Conservation (phyloP, 306 rosid species). For the Medicago ruthenica region DNA sequence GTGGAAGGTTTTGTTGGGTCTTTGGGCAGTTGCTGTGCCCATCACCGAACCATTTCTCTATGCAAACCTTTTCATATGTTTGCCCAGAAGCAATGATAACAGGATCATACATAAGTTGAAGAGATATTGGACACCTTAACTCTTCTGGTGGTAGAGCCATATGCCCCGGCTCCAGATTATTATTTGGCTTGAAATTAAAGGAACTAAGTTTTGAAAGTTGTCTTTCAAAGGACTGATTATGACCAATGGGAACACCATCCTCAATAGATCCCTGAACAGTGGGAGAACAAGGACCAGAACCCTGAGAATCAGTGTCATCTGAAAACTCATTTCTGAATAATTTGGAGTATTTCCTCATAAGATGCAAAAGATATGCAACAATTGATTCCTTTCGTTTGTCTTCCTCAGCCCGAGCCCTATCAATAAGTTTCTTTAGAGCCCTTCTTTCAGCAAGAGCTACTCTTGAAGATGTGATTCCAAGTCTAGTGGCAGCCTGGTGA, state of each 20-base stretch:
- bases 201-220: conserved; percentile 81
- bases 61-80: conserved; percentile 92
- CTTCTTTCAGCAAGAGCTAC: conserved; percentile 96
- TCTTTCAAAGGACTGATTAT: conserved; percentile 72
- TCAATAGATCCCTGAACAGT: conserved; percentile 75
- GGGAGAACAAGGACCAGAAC: conserved; percentile 98
- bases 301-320: conserved; percentile 94
- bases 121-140: conserved; percentile 94
- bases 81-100: conserved; percentile 96
- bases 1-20: conserved; percentile 76
- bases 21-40: conserved; percentile 93
- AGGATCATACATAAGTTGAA: conserved; percentile 95
- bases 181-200: conserved; percentile 69
- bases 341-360: conserved; percentile 95
- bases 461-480: conserved; percentile 93
- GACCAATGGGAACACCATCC: conserved; percentile 57
- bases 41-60: conserved; percentile 92
- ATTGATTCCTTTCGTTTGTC: conserved; percentile 98
- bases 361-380: conserved; percentile 89
- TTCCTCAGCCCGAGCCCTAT: conserved; percentile 91
- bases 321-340: conserved; percentile 87
- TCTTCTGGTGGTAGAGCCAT: conserved; percentile 90
- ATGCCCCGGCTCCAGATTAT: conserved; percentile 62
- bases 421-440: conserved; percentile 88
- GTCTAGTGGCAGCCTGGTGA: conserved; percentile 89